Evolutionary conservation across 1,284 basidiomycete species (phyloP), one percentile per base, ranked within the genome.

Genomic region (Microbotryum scabiosae): DNA sequence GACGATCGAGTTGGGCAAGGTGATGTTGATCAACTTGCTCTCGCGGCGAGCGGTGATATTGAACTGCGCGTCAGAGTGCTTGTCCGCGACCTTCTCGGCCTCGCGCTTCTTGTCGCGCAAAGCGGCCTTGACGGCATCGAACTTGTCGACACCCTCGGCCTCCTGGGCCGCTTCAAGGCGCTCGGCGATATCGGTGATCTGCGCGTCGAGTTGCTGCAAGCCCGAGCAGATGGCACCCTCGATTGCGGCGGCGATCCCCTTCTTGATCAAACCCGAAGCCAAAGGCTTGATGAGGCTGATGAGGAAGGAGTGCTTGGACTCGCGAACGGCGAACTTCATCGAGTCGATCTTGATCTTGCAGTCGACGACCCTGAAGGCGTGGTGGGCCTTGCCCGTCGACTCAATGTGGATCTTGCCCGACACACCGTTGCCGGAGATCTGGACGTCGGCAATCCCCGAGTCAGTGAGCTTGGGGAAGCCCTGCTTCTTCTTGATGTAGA

Each of bases 371-470:
- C 82, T 82, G 82, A 92, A 92, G 16, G 90, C 83, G 56, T 84
- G 73, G 63, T 73, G 72, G 49, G 68, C 70, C 47, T 74, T 57
- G 41, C 63, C 64, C 20, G 76, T 73, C 45, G 70, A 70, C 71
- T 78, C 76, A 57, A 79, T 56, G 68, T 76, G 74, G 55, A 78
- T 78, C 20, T 84, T 84, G 23, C 82, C 48, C 1, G 90, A 79
- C 57, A 79, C 77, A 71, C 79, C 78, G 70, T 78, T 75, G 25
- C 93, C 92, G 41, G 88, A 87, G 54, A 97, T 78, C 59, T 92
- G 74, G 12, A 97, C 85, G 74, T 97, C 94, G 23, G 92, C 92
- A 36, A 94, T 76, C 67, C 93, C 94, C n/a, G 84, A 85, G 78
- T 97, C 94, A 50, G 78, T 82, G 73, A 96, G 77, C 79, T 86